These are phyloP conservation scores for Wickerhamiella spandovensis DNA, from an alignment of 805 yeast genomes.

Conservation along the genomic window DNA sequence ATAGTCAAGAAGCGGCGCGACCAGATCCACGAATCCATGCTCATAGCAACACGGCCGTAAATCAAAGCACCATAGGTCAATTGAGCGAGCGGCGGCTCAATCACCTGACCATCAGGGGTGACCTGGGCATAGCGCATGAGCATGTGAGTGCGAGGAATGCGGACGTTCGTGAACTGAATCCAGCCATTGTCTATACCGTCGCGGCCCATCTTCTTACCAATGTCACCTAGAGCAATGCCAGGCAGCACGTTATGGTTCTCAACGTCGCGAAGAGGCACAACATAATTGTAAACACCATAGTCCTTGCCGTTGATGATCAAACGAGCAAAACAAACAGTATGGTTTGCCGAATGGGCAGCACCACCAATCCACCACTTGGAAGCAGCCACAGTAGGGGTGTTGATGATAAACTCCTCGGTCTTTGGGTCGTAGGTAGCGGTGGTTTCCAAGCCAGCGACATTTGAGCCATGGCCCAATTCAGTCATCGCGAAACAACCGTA, in stretches of 20 bases:
- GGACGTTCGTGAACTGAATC: constrained; percentile 79
- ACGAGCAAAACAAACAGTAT: constrained; percentile 74
- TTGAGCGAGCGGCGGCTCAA: constrained; percentile 75
- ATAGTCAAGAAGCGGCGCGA: constrained; percentile 70
- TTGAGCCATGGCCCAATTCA: constrained; percentile 85
- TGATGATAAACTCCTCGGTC: constrained; percentile 55
- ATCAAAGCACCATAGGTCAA: constrained; percentile 76
- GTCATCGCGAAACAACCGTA: constrained; percentile 93
- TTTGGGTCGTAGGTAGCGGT: constrained; percentile 63
- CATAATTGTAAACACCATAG: constrained; percentile 84
- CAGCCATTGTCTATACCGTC: constrained; percentile 95
- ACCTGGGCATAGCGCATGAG: constrained; percentile 68
- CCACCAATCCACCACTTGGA: constrained; percentile 99
- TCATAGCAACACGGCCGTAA: constrained; percentile 86
- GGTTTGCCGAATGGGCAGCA: constrained; percentile 90
- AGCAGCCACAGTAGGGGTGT: constrained; percentile 85
- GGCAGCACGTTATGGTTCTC: constrained; percentile 54
- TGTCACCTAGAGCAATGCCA: constrained; percentile 79
- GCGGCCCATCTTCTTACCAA: constrained; percentile 92
- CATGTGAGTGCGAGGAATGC: constrained; percentile 75
- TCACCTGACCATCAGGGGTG: constrained; percentile 53
- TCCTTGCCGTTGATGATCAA: constrained; percentile 70
- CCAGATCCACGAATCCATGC: constrained; percentile 66
- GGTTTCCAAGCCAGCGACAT: constrained; percentile 89
- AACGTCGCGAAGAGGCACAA: constrained; percentile 75